phyloP scores from a whole-genome alignment of 2,329 filamentous ascomycete genomes.

The Chalara sp. region DNA sequence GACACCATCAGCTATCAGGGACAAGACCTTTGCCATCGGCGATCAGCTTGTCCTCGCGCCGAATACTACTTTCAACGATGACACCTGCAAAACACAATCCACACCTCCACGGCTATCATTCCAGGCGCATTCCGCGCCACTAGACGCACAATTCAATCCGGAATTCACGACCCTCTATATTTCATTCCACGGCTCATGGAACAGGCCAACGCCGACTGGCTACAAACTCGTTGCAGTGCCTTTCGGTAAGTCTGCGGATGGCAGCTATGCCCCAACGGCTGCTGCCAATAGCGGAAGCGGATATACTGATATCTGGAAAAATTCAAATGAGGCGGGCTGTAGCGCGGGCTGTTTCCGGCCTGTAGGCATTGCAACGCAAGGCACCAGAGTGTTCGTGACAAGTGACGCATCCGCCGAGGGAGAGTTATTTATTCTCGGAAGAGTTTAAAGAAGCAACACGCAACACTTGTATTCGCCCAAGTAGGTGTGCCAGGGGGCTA shows the following conservation, averaged over 20 bases:
- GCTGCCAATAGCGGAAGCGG: slow-evolving; percentile 3
- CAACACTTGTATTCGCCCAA: no score
- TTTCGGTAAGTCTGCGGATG: slow-evolving; percentile 10
- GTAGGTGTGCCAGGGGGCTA: no score
- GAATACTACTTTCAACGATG: slow-evolving; percentile 12
- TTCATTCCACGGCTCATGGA: slow-evolving; percentile 15
- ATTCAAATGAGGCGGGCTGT: slow-evolving; percentile 8
- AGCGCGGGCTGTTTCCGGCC: slow-evolving; percentile 10
- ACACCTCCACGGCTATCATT: slow-evolving; percentile 9
- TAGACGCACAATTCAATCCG: slow-evolving; percentile 13
- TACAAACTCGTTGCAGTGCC: slow-evolving; percentile 13
- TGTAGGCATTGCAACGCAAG: slow-evolving; percentile 4
- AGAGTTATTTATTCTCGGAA: background rate
- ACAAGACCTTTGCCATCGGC: slow-evolving; percentile 9
- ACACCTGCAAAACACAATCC: slow-evolving; percentile 8
- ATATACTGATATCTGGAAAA: slow-evolving; percentile 14
- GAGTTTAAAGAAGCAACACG: background rate
- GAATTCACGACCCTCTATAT: slow-evolving; percentile 11
- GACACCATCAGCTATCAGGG: slow-evolving; percentile 10
- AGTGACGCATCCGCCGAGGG: slow-evolving; percentile 10
- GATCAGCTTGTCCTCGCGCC: slow-evolving; percentile 14
- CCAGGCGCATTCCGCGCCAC: slow-evolving; percentile 15
- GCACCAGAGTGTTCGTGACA: slow-evolving; percentile 9
- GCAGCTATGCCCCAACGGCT: slow-evolving; percentile 6
- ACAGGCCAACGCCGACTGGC: slow-evolving; percentile 9